Evolutionary conservation across 148 eudicot species (phyloP).

Genomic region (Rhododendron kiyosumense): DNA sequence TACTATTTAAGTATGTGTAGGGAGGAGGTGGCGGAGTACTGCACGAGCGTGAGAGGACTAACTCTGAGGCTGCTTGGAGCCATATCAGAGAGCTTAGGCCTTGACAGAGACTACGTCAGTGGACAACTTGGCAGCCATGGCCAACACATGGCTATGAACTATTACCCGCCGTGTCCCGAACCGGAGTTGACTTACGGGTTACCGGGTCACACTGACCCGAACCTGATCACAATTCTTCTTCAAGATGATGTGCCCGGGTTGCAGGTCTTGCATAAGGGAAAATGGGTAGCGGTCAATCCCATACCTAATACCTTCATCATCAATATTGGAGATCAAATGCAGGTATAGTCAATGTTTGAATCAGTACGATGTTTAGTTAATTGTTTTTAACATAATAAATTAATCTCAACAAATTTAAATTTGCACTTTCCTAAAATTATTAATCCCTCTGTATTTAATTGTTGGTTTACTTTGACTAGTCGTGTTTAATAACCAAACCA

Average conservation of each 20-base stretch:
- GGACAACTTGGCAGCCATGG: slow-evolving; percentile 19
- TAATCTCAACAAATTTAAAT: not conserved
- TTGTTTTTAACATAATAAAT: too few relatives aligned
- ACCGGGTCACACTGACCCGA: slow-evolving; percentile 20
- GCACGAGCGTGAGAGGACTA: slow-evolving; percentile 13
- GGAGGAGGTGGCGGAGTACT: slow-evolving; percentile 19
- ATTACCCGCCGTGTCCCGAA: slow-evolving; percentile 22
- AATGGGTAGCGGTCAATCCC: slow-evolving; percentile 19
- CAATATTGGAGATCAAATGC: slow-evolving; percentile 22
- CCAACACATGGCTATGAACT: slow-evolving; percentile 25
- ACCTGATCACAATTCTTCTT: slow-evolving; percentile 18
- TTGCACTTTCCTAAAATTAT: not conserved
- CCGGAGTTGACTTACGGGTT: slow-evolving; percentile 20
- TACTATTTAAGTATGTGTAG: not conserved
- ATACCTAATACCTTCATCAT: slow-evolving; percentile 20
- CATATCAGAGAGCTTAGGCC: slow-evolving; percentile 22
- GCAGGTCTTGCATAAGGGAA: slow-evolving; percentile 11
- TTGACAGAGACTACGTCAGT: slow-evolving; percentile 4
- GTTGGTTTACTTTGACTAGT: too few relatives aligned
- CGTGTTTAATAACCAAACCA: too few relatives aligned
- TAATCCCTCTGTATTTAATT: too few relatives aligned
- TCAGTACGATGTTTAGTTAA: not conserved
- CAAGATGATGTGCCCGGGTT: slow-evolving; percentile 25
- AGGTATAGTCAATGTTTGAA: not conserved
- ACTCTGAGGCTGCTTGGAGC: slow-evolving; percentile 13